A percentile compares a stretch with the other conserved stretches of the same genome.
Conservation (phyloP, 1,139 yeast species). For the Lodderomyces jiufengensis region DNA sequence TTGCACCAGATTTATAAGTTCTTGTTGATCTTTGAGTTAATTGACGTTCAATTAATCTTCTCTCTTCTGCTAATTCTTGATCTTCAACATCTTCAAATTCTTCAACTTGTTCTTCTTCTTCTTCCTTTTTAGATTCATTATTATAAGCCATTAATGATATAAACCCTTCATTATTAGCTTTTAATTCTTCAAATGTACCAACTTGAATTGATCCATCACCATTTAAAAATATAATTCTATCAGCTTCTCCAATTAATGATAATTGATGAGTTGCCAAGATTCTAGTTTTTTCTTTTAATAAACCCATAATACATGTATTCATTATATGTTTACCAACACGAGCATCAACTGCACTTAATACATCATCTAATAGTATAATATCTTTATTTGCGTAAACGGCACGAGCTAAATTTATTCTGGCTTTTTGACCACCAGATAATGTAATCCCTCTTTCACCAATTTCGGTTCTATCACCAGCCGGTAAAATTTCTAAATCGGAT, state of each 20-base stretch:
- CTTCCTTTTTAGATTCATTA: constrained; percentile 19
- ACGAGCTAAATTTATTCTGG: constrained; percentile 44
- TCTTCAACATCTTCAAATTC: constrained; percentile 12
- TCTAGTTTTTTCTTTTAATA: constrained; percentile 35
- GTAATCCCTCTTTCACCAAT: constrained; percentile 50
- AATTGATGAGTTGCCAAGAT: constrained; percentile 48
- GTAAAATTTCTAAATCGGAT: constrained; percentile 34
- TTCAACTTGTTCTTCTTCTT: constrained; percentile 20
- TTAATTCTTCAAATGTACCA: constrained; percentile 39
- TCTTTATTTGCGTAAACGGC: constrained; percentile 42
- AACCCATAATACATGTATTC: constrained; percentile 34
- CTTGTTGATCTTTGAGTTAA: constrained; percentile 10
- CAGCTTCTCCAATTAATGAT: constrained; percentile 41
- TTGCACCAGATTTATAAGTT: constrained; percentile 7
- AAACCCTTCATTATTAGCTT: constrained; percentile 38
- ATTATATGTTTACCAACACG: constrained; percentile 46
- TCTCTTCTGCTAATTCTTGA: constrained; percentile 18
- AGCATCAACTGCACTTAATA: constrained; percentile 49
- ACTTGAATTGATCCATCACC: constrained; percentile 42
- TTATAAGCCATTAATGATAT: constrained; percentile 48
- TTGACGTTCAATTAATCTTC: constrained; percentile 19
- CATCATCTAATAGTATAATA: constrained; percentile 43
- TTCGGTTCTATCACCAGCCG: constrained; percentile 45
- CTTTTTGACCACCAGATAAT: constrained; percentile 49
- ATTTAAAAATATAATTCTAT: constrained; percentile 36